Evolutionary conservation across 768 basidiomycete genomes (phyloP), one percentile per base, ranked within the genome.

Genomic region (Tulasnella sp.): DNA sequence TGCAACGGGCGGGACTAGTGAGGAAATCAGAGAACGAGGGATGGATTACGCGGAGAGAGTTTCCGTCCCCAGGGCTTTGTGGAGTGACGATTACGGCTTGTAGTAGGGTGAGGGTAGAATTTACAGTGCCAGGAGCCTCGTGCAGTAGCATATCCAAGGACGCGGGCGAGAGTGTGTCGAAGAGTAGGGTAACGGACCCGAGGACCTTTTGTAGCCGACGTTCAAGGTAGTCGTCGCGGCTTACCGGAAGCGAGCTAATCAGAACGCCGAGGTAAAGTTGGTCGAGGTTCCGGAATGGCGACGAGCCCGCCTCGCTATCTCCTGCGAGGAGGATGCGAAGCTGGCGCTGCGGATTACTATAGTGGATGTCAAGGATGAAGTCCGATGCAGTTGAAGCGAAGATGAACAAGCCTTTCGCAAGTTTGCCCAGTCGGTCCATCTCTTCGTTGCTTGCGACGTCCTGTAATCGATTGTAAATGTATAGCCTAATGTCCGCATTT

Each of bases 11-110:
- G 1, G 21, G 17, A 19, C 55, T 47, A 8, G 44, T 62, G 19
- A 62, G 32, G 27, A 62, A 62, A 26, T 58, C 56, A 2, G 30
- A 56, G 60, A 62, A 62, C 23, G 61, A 62, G 1, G 44, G 61
- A 50, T 62, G 61, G 29, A 47, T 34, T 19, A 62, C 41, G 8
- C 44, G 42, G 24, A 58, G 48, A 7, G 15, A 15, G 10, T 32
- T 44, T 13, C 24, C 29, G 10, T 54, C 29, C 13, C 26, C 38
- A 15, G 34, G 15, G 10, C 29, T 13, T n/a, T 49, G 47, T 15
- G 58, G 45, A 34, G 41, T 24, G 10, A 59, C 49, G 29, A 59
- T 51, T 11, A 59, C 47, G 19, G 58, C 32, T 27, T 59, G 48
- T 24, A 59, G 47, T 8, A 52, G 42, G 4, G n/a, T 59, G 19